Evolutionary conservation across 306 rosid genomes (phyloP).

Genomic region (Castanospermum australe): DNA sequence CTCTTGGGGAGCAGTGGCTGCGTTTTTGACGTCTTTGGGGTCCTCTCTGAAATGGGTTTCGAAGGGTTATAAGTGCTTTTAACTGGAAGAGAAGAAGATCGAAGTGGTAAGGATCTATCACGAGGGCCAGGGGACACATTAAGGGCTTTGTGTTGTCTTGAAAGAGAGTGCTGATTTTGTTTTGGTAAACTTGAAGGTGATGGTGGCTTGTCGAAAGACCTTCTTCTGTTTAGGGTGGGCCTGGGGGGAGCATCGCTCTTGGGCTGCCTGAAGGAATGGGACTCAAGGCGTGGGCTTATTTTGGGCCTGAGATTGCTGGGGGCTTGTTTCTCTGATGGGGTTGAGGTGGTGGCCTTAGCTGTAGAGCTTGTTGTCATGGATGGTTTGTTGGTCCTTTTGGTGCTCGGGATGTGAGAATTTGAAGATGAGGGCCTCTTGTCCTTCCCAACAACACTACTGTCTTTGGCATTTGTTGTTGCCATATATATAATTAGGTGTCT

Average conservation of each 20-base stretch:
- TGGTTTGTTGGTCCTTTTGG: conserved; percentile 38
- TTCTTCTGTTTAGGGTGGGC: conserved; percentile 56
- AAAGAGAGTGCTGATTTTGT: conserved; percentile 39
- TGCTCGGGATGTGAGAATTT: conserved; percentile 24
- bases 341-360: conserved; percentile 17
- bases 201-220: conserved; percentile 79
- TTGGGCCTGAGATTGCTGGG: conserved; percentile 78
- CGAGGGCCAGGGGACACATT: conserved; percentile 61
- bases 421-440: conserved; percentile 46
- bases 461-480: conserved; percentile 68
- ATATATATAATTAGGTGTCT: conserved; percentile 27
- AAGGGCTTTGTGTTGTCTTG: conserved; percentile 45
- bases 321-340: conserved; percentile 42
- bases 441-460: conserved; percentile 44
- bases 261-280: conserved; percentile 21
- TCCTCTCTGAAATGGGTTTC: conserved; percentile 14
- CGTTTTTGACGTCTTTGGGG: conserved; percentile 17
- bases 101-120: conserved; percentile 24
- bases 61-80: conserved; percentile 4
- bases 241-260: conserved; percentile 31
- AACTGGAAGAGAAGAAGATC: conserved; percentile 10
- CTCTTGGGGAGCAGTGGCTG: not conserved
- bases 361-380: conserved; percentile 11
- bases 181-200: conserved; percentile 42
- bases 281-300: conserved; percentile 48